Conservation (phyloP, 139 green algal genomes). For the Pseudopediastrum boryanum region DNA sequence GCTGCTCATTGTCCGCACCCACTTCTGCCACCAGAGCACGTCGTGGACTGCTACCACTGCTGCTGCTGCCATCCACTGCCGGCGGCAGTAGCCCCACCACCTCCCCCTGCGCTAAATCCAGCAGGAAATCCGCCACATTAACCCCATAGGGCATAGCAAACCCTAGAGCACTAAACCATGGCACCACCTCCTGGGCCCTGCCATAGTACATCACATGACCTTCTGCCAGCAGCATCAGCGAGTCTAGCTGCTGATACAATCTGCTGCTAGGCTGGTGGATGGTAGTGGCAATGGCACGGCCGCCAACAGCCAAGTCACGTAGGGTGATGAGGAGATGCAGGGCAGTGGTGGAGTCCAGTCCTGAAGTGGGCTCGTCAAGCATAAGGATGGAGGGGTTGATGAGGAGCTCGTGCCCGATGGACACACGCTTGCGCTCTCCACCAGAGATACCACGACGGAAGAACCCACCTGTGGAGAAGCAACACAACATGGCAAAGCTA, state of each 20-base stretch:
- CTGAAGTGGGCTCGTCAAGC: conserved; percentile 70
- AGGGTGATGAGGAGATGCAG: conserved; percentile 81
- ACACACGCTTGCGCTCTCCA: conserved; percentile 94
- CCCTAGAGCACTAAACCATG: conserved; percentile 69
- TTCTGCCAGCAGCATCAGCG: conserved; percentile 69
- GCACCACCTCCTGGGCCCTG: conserved; percentile 42
- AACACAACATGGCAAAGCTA: too few species aligned
- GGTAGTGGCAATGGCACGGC: conserved; percentile 81
- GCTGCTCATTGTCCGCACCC: background rate
- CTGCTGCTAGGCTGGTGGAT: conserved; percentile 93
- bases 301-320: conserved; percentile 65
- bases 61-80: background rate
- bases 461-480: conserved; percentile 70
- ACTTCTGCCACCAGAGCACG: background rate
- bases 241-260: conserved; percentile 83
- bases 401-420: conserved; percentile 87
- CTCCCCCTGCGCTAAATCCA: conserved; percentile 69
- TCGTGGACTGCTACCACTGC: background rate
- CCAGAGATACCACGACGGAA: conserved; percentile 87
- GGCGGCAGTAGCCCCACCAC: conserved; percentile 12
- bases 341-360: conserved; percentile 91
- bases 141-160: conserved; percentile 71
- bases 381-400: conserved; percentile 93
- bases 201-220: conserved; percentile 89
- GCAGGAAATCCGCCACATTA: conserved; percentile 82